Evolutionary conservation across 2,329 filamentous ascomycete genomes (phyloP), one percentile per base, ranked within the genome.

Genomic region (Venturia effusa): DNA sequence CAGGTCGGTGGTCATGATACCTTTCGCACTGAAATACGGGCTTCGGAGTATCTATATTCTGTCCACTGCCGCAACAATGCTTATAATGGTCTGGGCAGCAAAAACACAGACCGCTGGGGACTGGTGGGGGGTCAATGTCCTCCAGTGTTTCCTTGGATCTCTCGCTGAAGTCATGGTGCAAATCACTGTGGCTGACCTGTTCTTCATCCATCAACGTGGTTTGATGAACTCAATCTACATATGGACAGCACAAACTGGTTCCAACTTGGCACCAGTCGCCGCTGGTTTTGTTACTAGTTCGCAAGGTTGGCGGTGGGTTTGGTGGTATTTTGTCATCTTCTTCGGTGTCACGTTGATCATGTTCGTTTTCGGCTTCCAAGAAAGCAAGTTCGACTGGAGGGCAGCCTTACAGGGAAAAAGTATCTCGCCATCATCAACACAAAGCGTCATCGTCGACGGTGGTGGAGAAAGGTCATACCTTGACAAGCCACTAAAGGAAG

Each of bases 121-220:
- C 13, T 80, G 82, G 66, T 69, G 81, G 0, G 80, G 73, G 4
- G 78, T 76, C 61, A 74, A 80, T 15, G 74, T 81, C 40, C 71
- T 81, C 27, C 75, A 75, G 5, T 79, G 79, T 4, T 81, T 81
- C 77, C 79, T 80, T 0, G 40, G 39, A 41, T 57, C 62, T 19
- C 76, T 81, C 0, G 79, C 78, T 64, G 81, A 83, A 67, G 76
- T 81, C 2, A 70, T 84, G 6, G 79, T 83, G 4, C 80, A 82
- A 69, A 80, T 78, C 68, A 82, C 79, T 0, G 75, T 79, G 41
- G 74, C 72, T 1, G 77, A 79, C 65, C 64, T 79, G 17, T 79
- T 74, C 68, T 79, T 78, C 63, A 75, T 79, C 17, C 77, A 79
- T 67, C 73, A 79, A 66, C 72, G 77, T 40, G 77, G 71, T 4